phyloP scores from a whole-genome alignment of 345 rosid species.

The Sonneratia alba region DNA sequence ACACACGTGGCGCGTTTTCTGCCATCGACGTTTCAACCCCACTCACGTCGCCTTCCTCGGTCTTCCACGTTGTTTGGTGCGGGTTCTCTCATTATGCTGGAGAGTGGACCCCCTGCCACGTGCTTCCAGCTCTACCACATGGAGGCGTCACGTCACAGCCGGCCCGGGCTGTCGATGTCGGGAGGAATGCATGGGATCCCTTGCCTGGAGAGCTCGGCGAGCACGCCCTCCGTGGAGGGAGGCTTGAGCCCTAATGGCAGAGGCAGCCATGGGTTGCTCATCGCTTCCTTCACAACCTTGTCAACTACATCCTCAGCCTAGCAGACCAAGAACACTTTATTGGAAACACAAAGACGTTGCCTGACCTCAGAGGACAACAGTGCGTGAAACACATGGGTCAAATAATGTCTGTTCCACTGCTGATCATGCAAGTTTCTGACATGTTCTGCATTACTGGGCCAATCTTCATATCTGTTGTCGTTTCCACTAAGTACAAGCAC shows the following conservation, averaged over 20 bases:
- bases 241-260: constrained; percentile 83
- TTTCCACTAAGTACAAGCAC: not conserved
- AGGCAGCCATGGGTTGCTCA: constrained; percentile 87
- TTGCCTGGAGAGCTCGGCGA: constrained; percentile 76
- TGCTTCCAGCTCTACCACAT: no score
- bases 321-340: no score
- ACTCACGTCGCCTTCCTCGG: not conserved
- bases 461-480: not conserved
- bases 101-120: no score
- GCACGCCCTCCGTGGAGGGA: constrained; percentile 65
- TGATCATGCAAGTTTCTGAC: not conserved
- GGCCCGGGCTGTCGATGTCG: constrained; percentile 20
- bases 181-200: constrained; percentile 63
- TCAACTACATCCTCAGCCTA: constrained; percentile 78
- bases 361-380: no score
- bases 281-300: constrained; percentile 72
- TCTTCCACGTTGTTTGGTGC: not conserved
- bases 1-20: not conserved
- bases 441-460: not conserved
- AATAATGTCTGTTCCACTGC: not conserved
- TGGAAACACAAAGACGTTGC: not conserved
- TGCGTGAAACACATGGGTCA: not conserved
- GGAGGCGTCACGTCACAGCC: constrained; percentile 14
- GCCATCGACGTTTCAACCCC: constrained; percentile 2
- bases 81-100: no score